A percentile compares a stretch with the other conserved stretches of the same genome.
Conservation (phyloP, 768 basidiomycete genomes). For the Mycena alexandri region DNA sequence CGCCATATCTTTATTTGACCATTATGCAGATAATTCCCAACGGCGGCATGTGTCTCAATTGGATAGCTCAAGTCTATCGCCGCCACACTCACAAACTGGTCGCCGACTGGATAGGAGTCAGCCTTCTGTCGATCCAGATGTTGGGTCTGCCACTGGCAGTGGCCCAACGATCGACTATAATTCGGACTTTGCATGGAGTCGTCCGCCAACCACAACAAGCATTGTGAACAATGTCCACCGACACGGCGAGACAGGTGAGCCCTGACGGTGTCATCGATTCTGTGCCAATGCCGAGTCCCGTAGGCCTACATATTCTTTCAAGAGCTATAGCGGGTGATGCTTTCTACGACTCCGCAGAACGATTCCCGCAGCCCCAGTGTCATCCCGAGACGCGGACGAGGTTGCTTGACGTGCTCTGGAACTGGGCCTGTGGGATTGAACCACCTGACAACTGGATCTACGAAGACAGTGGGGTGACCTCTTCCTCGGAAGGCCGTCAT, state of each 20-base stretch:
- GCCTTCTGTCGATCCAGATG: background rate
- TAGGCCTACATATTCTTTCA: background rate
- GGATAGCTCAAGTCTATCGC: background rate
- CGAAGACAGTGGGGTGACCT: background rate
- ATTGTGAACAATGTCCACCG: conserved; percentile 1
- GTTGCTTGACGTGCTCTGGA: background rate
- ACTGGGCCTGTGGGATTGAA: background rate
- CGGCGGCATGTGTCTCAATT: background rate
- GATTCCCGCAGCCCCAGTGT: too few species aligned
- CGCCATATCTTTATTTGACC: background rate
- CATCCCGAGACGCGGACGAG: conserved; percentile 1
- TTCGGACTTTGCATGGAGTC: too few species aligned
- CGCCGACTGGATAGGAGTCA: background rate
- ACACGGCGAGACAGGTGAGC: conserved; percentile 1
- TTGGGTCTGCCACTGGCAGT: too few species aligned
- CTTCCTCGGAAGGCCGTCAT: background rate
- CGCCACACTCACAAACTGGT: background rate
- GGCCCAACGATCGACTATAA: conserved; percentile 1
- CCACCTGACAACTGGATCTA: background rate
- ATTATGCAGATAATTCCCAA: background rate
- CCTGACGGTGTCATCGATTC: too few species aligned
- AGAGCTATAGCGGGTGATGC: background rate
- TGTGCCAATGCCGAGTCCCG: background rate
- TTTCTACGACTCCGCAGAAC: too few species aligned
- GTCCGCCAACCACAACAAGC: background rate